Conservation (phyloP, 306 rosid species). For the Pyrus bretschneideri region DNA sequence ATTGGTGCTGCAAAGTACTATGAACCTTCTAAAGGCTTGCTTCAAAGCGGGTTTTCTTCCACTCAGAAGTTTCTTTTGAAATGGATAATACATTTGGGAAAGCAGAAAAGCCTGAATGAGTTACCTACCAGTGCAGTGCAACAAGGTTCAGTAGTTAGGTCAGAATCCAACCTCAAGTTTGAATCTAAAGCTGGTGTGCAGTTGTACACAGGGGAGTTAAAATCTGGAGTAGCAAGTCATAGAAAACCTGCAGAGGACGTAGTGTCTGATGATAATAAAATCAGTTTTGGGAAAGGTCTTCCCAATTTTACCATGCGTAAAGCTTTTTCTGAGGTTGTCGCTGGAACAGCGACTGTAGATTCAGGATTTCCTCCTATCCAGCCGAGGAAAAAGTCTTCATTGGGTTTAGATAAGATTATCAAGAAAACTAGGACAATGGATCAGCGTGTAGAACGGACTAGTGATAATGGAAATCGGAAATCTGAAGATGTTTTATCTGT, state of each 20-base stretch:
- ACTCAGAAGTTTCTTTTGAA: conserved; percentile 63
- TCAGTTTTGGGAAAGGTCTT: conserved; percentile 61
- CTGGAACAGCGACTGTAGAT: conserved; percentile 61
- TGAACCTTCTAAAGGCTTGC: conserved; percentile 78
- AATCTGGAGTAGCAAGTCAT: conserved; percentile 39
- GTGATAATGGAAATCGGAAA: conserved; percentile 36
- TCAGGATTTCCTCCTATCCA: conserved; percentile 84
- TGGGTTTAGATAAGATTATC: conserved; percentile 47
- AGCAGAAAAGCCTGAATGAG: conserved; percentile 27
- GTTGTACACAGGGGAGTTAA: conserved; percentile 31
- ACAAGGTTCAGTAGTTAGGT: conserved; percentile 33
- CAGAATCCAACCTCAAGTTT: conserved; percentile 19
- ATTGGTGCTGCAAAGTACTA: conserved; percentile 82
- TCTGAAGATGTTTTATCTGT: conserved; percentile 33
- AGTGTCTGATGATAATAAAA: conserved; percentile 43
- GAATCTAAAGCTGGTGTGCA: conserved; percentile 28
- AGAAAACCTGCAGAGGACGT: conserved; percentile 33
- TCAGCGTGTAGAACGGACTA: conserved; percentile 30
- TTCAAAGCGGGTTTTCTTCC: conserved; percentile 80
- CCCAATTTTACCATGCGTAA: conserved; percentile 72
- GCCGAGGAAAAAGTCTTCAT: conserved; percentile 45
- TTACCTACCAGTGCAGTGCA: conserved; percentile 30
- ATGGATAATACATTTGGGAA: conserved; percentile 57
- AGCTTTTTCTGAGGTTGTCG: conserved; percentile 96
- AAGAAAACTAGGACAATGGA: conserved; percentile 48